These are phyloP conservation scores for Sutorius australiensis DNA, from an alignment of 768 basidiomycete genomes.

Conservation along the genomic window DNA sequence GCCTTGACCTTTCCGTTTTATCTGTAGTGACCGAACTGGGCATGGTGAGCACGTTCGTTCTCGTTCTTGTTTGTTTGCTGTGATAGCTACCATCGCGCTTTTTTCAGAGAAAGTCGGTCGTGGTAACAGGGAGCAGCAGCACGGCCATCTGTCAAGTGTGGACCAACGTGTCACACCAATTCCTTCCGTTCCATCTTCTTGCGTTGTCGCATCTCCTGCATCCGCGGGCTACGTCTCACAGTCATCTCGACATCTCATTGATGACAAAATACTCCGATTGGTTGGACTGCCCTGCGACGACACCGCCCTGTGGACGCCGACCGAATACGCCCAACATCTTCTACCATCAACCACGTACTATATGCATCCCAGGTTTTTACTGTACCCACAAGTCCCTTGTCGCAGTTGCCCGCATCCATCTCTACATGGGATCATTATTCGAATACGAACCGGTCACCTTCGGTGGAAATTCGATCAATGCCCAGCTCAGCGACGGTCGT, in stretches of 20 bases:
- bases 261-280: background rate
- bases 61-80: background rate
- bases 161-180: background rate
- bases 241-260: conserved; percentile 4
- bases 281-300: conserved; percentile 6
- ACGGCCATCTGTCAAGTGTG: background rate
- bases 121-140: background rate
- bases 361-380: background rate
- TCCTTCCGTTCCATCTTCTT: background rate
- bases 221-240: conserved; percentile 1
- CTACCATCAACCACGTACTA: background rate
- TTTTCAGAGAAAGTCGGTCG: background rate
- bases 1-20: background rate
- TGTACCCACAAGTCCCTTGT: background rate
- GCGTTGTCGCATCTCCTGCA: background rate
- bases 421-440: background rate
- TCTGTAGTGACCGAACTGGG: background rate
- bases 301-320: conserved; percentile 9
- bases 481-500: conserved; percentile 14
- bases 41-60: background rate
- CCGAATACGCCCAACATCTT: background rate
- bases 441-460: background rate
- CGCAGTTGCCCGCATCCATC: background rate
- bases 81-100: background rate
- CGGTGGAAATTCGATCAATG: conserved; percentile 11